These are phyloP conservation scores for Amyloporia xantha DNA, from an alignment of 768 basidiomycete genomes.

Conservation along the genomic window DNA sequence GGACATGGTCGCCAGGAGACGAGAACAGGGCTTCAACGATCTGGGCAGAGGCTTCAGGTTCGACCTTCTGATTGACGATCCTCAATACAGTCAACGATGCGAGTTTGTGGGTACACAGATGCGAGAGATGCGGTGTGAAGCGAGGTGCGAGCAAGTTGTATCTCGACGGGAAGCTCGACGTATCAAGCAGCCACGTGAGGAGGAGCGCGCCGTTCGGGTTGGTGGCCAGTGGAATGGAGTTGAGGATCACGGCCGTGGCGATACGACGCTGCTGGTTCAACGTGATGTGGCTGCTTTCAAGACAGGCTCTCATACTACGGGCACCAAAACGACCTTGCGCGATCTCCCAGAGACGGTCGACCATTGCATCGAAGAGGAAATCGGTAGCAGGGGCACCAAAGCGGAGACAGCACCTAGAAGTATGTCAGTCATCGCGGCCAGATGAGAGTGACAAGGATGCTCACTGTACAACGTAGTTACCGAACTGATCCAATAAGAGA, in stretches of 20 bases:
- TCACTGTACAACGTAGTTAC: conserved; percentile 90
- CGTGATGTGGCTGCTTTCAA: conserved; percentile 85
- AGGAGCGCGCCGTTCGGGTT: conserved; percentile 96
- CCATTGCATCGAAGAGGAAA: conserved; percentile 97
- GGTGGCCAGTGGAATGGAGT: conserved; percentile 95
- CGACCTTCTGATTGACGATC: conserved; percentile 95
- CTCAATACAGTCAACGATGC: conserved; percentile 92
- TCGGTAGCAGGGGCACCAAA: conserved; percentile 88
- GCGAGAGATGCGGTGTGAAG: conserved; percentile 93
- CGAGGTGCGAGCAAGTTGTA: conserved; percentile 92
- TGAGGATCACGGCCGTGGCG: conserved; percentile 89
- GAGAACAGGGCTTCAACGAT: conserved; percentile 88
- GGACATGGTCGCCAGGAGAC: conserved; percentile 83
- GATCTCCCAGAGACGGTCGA: conserved; percentile 97
- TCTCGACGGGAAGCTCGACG: conserved; percentile 90
- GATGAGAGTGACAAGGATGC: conserved; percentile 22
- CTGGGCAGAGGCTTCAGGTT: conserved; percentile 79
- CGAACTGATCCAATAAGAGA: conserved; percentile 88
- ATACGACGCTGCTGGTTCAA: conserved; percentile 91
- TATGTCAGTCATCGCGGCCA: not conserved
- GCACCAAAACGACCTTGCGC: conserved; percentile 98
- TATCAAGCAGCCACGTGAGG: conserved; percentile 94
- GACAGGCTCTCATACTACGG: conserved; percentile 93
- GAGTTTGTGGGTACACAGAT: conserved; percentile 96
- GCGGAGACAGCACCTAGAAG: conserved; percentile 75